These are phyloP conservation scores for Penicillium pulvis DNA, from an alignment of 495 filamentous ascomycete genomes.

Conservation along the genomic window DNA sequence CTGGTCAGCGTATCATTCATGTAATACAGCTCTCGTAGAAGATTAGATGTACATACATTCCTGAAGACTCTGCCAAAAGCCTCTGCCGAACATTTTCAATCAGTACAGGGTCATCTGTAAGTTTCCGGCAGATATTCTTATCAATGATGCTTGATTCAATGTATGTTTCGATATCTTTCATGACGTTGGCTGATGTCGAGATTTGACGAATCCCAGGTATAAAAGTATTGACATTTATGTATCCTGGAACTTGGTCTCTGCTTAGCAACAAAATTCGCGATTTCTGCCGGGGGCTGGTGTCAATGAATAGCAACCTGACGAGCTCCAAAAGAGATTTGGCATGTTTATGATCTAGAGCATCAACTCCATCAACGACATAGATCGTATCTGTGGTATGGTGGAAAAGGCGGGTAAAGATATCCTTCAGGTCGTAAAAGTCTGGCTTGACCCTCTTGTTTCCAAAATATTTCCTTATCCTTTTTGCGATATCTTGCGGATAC, in stretches of 20 bases:
- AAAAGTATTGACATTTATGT: constrained; percentile 17
- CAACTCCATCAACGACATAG: neutral
- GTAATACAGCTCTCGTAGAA: neutral
- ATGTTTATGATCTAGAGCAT: neutral
- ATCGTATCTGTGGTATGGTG: neutral
- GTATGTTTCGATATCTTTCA: constrained; percentile 24
- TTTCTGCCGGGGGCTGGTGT: neutral
- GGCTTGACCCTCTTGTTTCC: constrained; percentile 14
- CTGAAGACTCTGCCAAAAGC: neutral
- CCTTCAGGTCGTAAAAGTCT: constrained; percentile 22
- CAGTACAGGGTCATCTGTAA: constrained; percentile 22
- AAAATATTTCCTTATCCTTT: constrained; percentile 4
- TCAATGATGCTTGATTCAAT: constrained; percentile 25
- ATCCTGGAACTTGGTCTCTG: constrained; percentile 24
- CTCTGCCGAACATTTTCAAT: constrained; percentile 10
- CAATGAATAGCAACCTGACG: neutral
- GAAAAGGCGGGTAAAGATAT: constrained; percentile 20
- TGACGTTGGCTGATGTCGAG: constrained; percentile 24
- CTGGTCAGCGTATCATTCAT: neutral
- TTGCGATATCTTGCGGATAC: neutral
- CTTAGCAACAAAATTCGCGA: constrained; percentile 22
- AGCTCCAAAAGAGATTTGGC: neutral
- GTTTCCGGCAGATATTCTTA: constrained; percentile 19
- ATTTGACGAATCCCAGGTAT: constrained; percentile 24
- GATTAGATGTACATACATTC: neutral